Conservation (phyloP, 768 basidiomycete species). For the Boletus sp. region DNA sequence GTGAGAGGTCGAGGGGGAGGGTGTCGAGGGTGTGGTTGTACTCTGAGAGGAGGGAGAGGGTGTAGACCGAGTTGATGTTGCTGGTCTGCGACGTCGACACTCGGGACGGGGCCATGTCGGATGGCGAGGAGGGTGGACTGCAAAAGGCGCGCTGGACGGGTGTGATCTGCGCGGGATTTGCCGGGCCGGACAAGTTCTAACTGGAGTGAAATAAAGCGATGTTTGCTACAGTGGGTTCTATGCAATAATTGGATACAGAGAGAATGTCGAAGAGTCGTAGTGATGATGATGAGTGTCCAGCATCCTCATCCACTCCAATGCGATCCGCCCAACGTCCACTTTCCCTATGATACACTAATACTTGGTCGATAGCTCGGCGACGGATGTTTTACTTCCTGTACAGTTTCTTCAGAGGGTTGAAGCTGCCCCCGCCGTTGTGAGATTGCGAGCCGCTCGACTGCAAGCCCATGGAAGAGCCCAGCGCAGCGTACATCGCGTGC, state of each 20-base stretch:
- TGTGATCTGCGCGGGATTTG: constrained; percentile 23
- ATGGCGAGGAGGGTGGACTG: background rate
- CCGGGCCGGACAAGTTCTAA: constrained; percentile 22
- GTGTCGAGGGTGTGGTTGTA: constrained; percentile 92
- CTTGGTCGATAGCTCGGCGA: background rate
- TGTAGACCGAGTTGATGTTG: constrained; percentile 48
- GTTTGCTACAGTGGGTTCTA: constrained; percentile 25
- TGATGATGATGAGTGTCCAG: background rate
- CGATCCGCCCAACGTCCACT: background rate
- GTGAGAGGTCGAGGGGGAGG: constrained; percentile 90
- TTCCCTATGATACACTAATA: constrained; percentile 31
- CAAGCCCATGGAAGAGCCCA: constrained; percentile 32
- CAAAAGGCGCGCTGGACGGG: background rate
- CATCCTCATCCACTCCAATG: background rate
- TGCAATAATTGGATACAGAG: constrained; percentile 19
- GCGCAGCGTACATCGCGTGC: constrained; percentile 56
- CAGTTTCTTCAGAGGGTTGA: constrained; percentile 35
- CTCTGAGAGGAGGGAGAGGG: constrained; percentile 70
- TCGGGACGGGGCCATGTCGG: constrained; percentile 38
- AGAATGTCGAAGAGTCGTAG: constrained; percentile 22
- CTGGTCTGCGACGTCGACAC: constrained; percentile 26
- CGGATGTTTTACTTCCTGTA: constrained; percentile 28
- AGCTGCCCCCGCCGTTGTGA: constrained; percentile 22
- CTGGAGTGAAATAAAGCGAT: too few species aligned
- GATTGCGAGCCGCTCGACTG: constrained; percentile 23